These are phyloP conservation scores for Starmerella bombi DNA, from an alignment of 805 yeast genomes.

Conservation along the genomic window DNA sequence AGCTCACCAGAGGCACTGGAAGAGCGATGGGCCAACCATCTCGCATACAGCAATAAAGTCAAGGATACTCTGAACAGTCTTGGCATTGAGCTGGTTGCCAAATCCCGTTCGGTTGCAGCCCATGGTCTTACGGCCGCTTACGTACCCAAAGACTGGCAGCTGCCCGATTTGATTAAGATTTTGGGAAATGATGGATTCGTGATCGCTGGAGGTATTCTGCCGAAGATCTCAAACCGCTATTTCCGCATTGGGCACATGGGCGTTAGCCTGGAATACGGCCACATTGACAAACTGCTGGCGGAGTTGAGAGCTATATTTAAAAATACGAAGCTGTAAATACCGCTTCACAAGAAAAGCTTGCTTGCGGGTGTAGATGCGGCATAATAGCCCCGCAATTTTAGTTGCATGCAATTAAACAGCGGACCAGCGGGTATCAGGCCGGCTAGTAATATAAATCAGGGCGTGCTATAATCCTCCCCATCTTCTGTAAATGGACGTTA, in stretches of 20 bases:
- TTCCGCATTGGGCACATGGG: slow-evolving; percentile 98
- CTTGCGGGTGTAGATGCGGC: too few species aligned
- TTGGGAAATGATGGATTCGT: slow-evolving; percentile 55
- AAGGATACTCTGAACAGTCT: slow-evolving; percentile 43
- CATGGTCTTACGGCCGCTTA: slow-evolving; percentile 79
- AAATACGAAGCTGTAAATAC: too few species aligned
- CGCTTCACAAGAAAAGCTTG: too few species aligned
- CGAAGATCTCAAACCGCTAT: slow-evolving; percentile 63
- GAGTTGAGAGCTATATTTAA: not conserved
- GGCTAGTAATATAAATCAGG: too few species aligned
- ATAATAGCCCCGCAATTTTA: too few species aligned
- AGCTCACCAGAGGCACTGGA: slow-evolving; percentile 35
- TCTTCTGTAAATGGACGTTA: too few species aligned
- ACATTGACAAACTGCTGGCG: slow-evolving; percentile 31
- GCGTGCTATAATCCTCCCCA: too few species aligned
- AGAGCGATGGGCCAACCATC: slow-evolving; percentile 51
- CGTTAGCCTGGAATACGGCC: slow-evolving; percentile 51
- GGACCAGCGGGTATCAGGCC: too few species aligned
- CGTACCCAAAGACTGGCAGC: slow-evolving; percentile 61
- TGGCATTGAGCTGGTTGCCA: slow-evolving; percentile 62
- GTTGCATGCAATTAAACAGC: too few species aligned
- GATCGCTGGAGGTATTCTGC: slow-evolving; percentile 84
- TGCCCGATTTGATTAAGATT: slow-evolving; percentile 46
- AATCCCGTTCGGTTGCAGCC: slow-evolving; percentile 49
- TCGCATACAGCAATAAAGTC: slow-evolving; percentile 47